Conservation (phyloP, 1,139 yeast genomes). For the Yamadazyma epiphylla region DNA sequence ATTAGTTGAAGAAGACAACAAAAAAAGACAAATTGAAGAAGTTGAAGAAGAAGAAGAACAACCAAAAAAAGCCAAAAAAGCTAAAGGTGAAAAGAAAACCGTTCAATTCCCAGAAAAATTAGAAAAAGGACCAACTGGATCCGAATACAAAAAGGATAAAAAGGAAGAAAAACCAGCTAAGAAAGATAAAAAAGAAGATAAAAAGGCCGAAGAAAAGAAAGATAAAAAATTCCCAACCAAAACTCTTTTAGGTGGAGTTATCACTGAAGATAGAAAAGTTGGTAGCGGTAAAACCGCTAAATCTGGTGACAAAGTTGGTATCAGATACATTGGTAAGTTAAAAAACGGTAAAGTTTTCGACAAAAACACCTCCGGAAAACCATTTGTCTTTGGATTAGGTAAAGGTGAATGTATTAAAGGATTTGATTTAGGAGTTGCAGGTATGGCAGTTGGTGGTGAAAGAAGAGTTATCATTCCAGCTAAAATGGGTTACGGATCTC, state of each 20-base stretch:
- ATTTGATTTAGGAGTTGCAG: slow-evolving; percentile 97
- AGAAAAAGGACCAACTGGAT: slow-evolving; percentile 88
- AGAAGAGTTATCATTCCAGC: slow-evolving; percentile 97
- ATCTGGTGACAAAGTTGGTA: slow-evolving; percentile 87
- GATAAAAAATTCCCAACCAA: slow-evolving; percentile 57
- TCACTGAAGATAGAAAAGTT: slow-evolving; percentile 84
- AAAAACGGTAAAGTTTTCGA: slow-evolving; percentile 95
- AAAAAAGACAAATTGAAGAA: slow-evolving; percentile 28
- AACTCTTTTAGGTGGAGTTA: slow-evolving; percentile 89
- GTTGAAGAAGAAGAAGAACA: slow-evolving; percentile 15
- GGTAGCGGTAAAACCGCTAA: slow-evolving; percentile 91
- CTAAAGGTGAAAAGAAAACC: slow-evolving; percentile 54
- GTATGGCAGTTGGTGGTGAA: slow-evolving; percentile 99
- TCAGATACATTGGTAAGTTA: slow-evolving; percentile 96
- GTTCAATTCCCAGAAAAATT: slow-evolving; percentile 87
- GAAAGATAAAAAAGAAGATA: slow-evolving; percentile 21
- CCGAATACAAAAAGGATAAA: slow-evolving; percentile 33
- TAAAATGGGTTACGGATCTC: slow-evolving; percentile 93
- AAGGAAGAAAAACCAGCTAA: slow-evolving; percentile 19
- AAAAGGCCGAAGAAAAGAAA: slow-evolving; percentile 16
- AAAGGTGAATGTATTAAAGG: slow-evolving; percentile 99
- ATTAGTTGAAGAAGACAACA: slow-evolving; percentile 53
- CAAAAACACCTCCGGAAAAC: slow-evolving; percentile 96
- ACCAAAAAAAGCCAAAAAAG: slow-evolving; percentile 40
- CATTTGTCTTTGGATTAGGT: slow-evolving; percentile 86